Base-by-base conservation (phyloP, 2,329 filamentous ascomycete species). In the Ascochyta pisi region DNA sequence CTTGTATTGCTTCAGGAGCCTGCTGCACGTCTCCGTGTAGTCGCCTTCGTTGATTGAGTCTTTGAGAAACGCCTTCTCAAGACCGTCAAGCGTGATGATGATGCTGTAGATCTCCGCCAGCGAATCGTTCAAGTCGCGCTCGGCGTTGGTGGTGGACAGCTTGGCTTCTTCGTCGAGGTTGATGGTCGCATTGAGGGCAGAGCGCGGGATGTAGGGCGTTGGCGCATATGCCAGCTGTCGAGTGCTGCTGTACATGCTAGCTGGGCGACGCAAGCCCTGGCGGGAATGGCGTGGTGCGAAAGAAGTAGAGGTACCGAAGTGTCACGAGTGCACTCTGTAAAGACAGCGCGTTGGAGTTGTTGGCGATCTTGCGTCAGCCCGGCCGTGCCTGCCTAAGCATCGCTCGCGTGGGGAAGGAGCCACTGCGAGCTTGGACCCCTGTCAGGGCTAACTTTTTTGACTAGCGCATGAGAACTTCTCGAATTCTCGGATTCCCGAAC, bases 61-160 rank as follows among this genome's bases (percentile, higher is more conserved):
- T 72, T 96, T 96, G 35, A 99, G 85, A 72, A 96, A 99, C 0
- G 94, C 96, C 76, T 96, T 96, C 71, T 99, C 95, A 1, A 99
- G 85, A 62, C 96, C 92, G 73, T 99, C 95, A 3, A 99, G 82
- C 0, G 95, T 98, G 59, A 97, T 86, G 34, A 99, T 94, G 64
- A 99, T 98, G 78, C 93, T 96, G 78, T 98, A 99, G 23, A 99
- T 88, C 77, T 99, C 95, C 51, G 94, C 95, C 13, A 99, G 86
- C 1, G 95, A 98, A 72, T 98, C 95, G 75, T 97, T 92, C 1
- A 98, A 83, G 73, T 99, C 93, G 58, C 94, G 89, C 78, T 98
- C 94, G 37, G 91, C 89, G 65, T 90, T 88, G 22, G 89, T 96
- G 35, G 91, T 89, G 45, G 92, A 87, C 57, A 99, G 85, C 77